These are phyloP conservation scores for Coemansia sp. DNA, from an alignment of 192 early-diverging fungal genomes.

Conservation along the genomic window DNA sequence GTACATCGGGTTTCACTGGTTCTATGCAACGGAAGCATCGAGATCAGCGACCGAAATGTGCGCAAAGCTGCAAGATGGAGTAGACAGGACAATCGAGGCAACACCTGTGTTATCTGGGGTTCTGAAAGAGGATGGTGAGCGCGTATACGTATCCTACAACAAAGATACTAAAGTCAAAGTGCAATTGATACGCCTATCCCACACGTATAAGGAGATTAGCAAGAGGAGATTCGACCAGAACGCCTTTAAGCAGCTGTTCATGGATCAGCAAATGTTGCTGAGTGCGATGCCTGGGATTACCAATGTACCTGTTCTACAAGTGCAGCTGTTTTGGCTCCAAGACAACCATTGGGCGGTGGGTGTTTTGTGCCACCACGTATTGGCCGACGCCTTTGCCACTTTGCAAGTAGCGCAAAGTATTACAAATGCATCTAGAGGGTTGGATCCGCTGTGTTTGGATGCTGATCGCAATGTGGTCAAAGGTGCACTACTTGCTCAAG, in stretches of 20 bases:
- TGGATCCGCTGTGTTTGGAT: conserved; percentile 1
- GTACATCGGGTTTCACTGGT: conserved; percentile 31
- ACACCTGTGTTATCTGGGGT: conserved; percentile 16
- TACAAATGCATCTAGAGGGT: background rate
- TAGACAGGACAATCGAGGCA: conserved; percentile 5
- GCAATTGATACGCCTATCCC: background rate
- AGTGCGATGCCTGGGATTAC: conserved; percentile 7
- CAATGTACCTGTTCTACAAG: conserved; percentile 11
- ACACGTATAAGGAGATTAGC: background rate
- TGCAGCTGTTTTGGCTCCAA: conserved; percentile 6
- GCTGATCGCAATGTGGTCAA: background rate
- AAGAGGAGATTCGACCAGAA: conserved; percentile 19
- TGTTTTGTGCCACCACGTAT: conserved; percentile 17
- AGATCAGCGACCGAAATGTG: background rate
- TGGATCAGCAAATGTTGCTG: background rate
- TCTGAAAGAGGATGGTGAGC: conserved; percentile 1
- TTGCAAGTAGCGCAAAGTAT: conserved; percentile 8
- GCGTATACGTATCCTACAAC: background rate
- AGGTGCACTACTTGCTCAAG: background rate
- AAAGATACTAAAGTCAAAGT: background rate
- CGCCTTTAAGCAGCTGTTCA: conserved; percentile 17
- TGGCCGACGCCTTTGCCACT: conserved; percentile 15
- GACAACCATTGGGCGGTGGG: conserved; percentile 13
- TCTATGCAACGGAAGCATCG: conserved; percentile 6
- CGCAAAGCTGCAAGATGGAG: conserved; percentile 1